These are phyloP conservation scores for Parastagonospora avenae DNA, from an alignment of 2,329 filamentous ascomycete genomes.

Conservation along the genomic window DNA sequence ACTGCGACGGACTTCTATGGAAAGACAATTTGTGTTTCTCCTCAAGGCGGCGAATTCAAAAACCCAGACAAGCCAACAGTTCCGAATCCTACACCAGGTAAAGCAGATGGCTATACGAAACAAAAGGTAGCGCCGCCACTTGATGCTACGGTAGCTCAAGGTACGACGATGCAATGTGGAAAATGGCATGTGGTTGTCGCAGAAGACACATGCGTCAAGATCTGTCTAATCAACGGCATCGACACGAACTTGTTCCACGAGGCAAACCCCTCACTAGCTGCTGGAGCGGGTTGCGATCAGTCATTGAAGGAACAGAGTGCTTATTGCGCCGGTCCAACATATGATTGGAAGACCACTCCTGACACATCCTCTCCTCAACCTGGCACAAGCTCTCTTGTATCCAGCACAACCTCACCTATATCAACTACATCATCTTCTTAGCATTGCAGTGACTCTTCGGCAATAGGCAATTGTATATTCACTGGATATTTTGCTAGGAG, in stretches of 20 bases:
- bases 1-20: constrained; percentile 8
- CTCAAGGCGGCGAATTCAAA: constrained; percentile 7
- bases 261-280: constrained; percentile 1
- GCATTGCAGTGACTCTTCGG: too few relatives aligned
- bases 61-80: constrained; percentile 1
- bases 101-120: constrained; percentile 1
- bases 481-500: too few relatives aligned
- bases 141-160: constrained; percentile 3
- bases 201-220: constrained; percentile 3
- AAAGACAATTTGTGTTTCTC: constrained; percentile 9
- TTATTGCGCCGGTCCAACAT: constrained; percentile 10
- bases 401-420: too few relatives aligned
- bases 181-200: constrained; percentile 10
- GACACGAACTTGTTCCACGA: constrained; percentile 1
- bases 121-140: constrained; percentile 1
- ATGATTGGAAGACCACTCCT: constrained; percentile 8
- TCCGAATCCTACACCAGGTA: constrained; percentile 3
- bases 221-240: constrained; percentile 6
- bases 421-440: too few relatives aligned
- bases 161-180: constrained; percentile 6
- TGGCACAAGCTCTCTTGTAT: too few relatives aligned
- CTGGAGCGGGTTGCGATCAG: constrained; percentile 4
- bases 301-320: constrained; percentile 4
- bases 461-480: too few relatives aligned
- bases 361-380: too few relatives aligned